These are phyloP conservation scores for Udeniomyces megalosporus DNA, from an alignment of 768 basidiomycete genomes.

Conservation along the genomic window DNA sequence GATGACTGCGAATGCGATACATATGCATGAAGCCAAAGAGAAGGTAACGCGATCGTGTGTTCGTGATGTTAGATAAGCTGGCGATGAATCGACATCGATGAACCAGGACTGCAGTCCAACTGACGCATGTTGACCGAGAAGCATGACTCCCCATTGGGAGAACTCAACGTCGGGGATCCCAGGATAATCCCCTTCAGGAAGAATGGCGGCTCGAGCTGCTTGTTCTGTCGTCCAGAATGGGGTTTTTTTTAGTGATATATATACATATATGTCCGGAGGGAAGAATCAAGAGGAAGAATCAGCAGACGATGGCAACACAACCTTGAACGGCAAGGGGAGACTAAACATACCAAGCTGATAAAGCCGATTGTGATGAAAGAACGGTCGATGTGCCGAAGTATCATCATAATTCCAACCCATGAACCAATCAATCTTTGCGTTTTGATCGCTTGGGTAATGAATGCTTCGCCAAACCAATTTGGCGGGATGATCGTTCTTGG, in stretches of 20 bases:
- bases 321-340: neutral
- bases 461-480: slow-evolving; percentile 15
- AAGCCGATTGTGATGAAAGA: slow-evolving; percentile 3
- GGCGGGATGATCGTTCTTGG: neutral
- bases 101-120: neutral
- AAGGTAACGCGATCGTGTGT: too few relatives aligned
- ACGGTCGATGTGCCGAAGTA: neutral
- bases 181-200: neutral
- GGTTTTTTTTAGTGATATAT: too few relatives aligned
- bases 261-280: too few relatives aligned
- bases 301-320: neutral
- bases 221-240: slow-evolving; percentile 11
- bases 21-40: neutral
- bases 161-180: slow-evolving; percentile 8
- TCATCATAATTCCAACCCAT: slow-evolving; percentile 15
- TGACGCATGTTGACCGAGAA: slow-evolving; percentile 11
- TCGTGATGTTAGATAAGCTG: too few relatives aligned
- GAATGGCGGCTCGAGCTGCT: slow-evolving; percentile 7
- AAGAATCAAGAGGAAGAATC: neutral
- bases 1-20: neutral
- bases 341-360: neutral
- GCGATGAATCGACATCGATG: neutral
- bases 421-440: slow-evolving; percentile 6
- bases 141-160: slow-evolving; percentile 12
- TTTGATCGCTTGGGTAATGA: slow-evolving; percentile 15